A percentile compares a stretch with the other conserved stretches of the same genome.
These are phyloP conservation scores for Rhodotorula sp. DNA, from an alignment of 1,284 basidiomycete species.

Conservation along the genomic window DNA sequence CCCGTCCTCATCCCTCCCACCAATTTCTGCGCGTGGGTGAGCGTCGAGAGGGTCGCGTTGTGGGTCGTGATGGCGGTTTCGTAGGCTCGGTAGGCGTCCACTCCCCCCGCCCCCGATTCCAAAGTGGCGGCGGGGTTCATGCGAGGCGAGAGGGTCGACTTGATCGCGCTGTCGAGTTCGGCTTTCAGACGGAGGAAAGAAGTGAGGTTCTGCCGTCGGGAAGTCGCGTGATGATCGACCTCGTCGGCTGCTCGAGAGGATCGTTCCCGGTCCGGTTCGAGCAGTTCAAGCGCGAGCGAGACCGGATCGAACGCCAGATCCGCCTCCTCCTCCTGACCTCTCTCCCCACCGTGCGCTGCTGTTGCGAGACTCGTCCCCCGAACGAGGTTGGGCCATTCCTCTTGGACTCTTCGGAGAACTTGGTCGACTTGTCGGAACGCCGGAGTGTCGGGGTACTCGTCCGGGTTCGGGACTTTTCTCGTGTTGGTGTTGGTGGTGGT, in stretches of 20 bases:
- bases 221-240: neutral
- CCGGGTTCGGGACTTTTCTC: slow-evolving; percentile 11
- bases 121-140: slow-evolving; percentile 27
- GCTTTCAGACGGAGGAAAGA: slow-evolving; percentile 73
- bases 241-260: slow-evolving; percentile 34
- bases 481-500: neutral
- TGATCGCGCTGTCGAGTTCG: slow-evolving; percentile 71
- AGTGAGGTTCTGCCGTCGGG: slow-evolving; percentile 61
- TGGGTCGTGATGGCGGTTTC: slow-evolving; percentile 87
- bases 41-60: slow-evolving; percentile 67
- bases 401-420: slow-evolving; percentile 77
- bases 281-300: slow-evolving; percentile 78
- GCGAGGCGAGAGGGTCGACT: slow-evolving; percentile 79
- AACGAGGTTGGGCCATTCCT: slow-evolving; percentile 85
- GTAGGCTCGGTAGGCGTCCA: slow-evolving; percentile 86
- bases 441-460: slow-evolving; percentile 44
- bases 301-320: slow-evolving; percentile 71
- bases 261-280: slow-evolving; percentile 57
- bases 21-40: slow-evolving; percentile 76
- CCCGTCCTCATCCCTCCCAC: slow-evolving; percentile 71
- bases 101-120: neutral
- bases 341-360: slow-evolving; percentile 3
- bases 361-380: slow-evolving; percentile 54
- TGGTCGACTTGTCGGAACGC: slow-evolving; percentile 47
- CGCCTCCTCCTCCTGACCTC: slow-evolving; percentile 5